Percentiles rank a stretch among this genome's conserved stretches.
phyloP scores from a whole-genome alignment of 2,329 filamentous ascomycete genomes.

The Ceratocystis diversiconidia region DNA sequence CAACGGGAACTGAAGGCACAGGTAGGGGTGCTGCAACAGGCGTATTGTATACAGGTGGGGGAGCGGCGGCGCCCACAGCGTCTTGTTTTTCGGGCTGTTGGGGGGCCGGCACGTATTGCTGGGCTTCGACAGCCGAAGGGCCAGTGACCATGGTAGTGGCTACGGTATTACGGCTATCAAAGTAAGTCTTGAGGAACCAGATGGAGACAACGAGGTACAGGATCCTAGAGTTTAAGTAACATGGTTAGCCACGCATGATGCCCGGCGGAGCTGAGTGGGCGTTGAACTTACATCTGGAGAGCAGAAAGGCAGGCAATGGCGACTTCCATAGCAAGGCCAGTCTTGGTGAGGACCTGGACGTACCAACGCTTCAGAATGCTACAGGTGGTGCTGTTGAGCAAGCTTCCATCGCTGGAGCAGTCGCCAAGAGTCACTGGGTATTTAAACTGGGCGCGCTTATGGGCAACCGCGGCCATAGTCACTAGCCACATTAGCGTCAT shows the following conservation, averaged over 20 bases:
- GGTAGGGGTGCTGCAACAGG: background rate
- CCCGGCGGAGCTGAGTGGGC: background rate
- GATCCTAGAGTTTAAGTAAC: conserved; percentile 24
- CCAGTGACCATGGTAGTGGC: conserved; percentile 21
- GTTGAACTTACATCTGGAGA: conserved; percentile 28
- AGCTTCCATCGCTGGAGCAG: conserved; percentile 28
- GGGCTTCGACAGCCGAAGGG: conserved; percentile 19
- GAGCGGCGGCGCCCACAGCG: background rate
- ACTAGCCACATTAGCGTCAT: conserved; percentile 36
- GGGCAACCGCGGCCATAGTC: conserved; percentile 29
- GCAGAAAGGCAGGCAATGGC: conserved; percentile 33
- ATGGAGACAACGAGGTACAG: conserved; percentile 28
- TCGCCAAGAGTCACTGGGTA: conserved; percentile 24
- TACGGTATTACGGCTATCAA: conserved; percentile 24
- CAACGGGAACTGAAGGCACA: background rate
- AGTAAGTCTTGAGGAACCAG: conserved; percentile 27
- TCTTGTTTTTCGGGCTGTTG: background rate
- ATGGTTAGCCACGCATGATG: background rate
- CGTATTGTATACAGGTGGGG: background rate
- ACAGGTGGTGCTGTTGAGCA: conserved; percentile 29
- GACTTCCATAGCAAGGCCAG: conserved; percentile 26
- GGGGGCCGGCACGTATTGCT: conserved; percentile 11
- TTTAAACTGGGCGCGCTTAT: conserved; percentile 27
- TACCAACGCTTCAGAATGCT: conserved; percentile 22
- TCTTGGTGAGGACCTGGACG: conserved; percentile 26